Evolutionary conservation across 2,329 filamentous ascomycete genomes (phyloP).

Genomic region (Colletotrichum falcatum): DNA sequence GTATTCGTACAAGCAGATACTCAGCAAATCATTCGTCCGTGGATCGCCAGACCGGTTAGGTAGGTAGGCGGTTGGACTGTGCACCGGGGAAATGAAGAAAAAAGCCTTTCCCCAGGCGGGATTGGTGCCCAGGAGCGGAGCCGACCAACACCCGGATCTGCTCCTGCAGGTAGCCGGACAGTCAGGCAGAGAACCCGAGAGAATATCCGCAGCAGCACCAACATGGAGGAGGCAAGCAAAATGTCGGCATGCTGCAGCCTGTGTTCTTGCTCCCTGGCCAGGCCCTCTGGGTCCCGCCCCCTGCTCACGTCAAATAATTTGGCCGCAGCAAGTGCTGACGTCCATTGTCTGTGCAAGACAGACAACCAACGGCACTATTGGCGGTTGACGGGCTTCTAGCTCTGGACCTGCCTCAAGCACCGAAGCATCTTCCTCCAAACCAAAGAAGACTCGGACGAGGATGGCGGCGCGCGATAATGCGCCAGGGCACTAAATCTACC

Average conservation of each 20-base stretch:
- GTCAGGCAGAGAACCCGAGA: not conserved
- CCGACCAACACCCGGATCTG: constrained; percentile 37
- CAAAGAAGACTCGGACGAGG: not conserved
- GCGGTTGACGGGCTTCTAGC: constrained; percentile 9
- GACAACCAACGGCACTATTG: not conserved
- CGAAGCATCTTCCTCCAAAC: constrained; percentile 2
- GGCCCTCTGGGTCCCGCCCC: no score
- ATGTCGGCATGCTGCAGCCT: constrained; percentile 23
- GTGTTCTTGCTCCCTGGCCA: no score
- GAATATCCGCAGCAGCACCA: not conserved
- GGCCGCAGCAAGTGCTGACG: not conserved
- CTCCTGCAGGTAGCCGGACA: constrained; percentile 32
- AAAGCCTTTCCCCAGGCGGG: not conserved
- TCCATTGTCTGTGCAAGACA: constrained; percentile 4
- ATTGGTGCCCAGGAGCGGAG: constrained; percentile 1
- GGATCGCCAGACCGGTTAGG: not conserved
- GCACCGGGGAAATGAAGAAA: not conserved
- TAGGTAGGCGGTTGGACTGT: not conserved
- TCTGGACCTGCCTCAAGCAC: not conserved
- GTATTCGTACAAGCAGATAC: not conserved
- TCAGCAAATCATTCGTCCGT: not conserved
- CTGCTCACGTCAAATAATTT: not conserved
- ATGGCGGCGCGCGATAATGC: not conserved
- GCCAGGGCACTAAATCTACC: not conserved
- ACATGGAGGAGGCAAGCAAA: constrained; percentile 4